Evolutionary conservation across 2,329 filamentous ascomycete species (phyloP), one percentile per base, ranked within the genome.

Genomic region (Allantophomopsis lycopodina): DNA sequence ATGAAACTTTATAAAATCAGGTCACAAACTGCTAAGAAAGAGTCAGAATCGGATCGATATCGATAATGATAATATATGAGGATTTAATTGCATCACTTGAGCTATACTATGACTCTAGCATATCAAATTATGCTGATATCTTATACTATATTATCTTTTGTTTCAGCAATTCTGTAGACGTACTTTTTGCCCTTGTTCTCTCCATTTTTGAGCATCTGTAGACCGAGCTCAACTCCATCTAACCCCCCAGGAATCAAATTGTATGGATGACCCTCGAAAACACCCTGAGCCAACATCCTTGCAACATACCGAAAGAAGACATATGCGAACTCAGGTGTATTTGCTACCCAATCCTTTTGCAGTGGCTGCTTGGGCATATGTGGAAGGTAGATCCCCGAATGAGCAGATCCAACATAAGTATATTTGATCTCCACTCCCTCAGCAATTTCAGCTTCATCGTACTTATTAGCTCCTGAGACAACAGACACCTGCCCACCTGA

Each of bases 401-500:
- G 31, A 32, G 15, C 31, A 4, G 31, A 20, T 20, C 18, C 18
- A 20, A 20, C 18, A 20, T 20, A 20, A 20, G 4, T 20, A 20
- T 20, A 20, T 20, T 20, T 32, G 15, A 32, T 13, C 31, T 15
- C 15, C 5, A 8, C 31, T 15, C 31, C 31, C 15, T 13, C 8
- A 14, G 40, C 42, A 17, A 53, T 44, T 5, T 44, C 48, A n/a
- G 46, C 47, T 0, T 70, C 68, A 40, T 71, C 62, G 8, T 74
- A 75, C 1, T 60, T 51, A 18, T 76, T 70, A 54, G 18, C 18
- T 20, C 18, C 18, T 7, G 80, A 79, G 57, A 80, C 75, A 42
- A 80, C 52, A 16, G 79, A 57, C 1, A 60, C 56, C 48, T 79
- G 75, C 32, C 74, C 73, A 49, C 70, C 71, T 38, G 52, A 55